Evolutionary conservation across 768 basidiomycete genomes (phyloP), one percentile per base, ranked within the genome.

Genomic region (Rhodocollybia butyracea): DNA sequence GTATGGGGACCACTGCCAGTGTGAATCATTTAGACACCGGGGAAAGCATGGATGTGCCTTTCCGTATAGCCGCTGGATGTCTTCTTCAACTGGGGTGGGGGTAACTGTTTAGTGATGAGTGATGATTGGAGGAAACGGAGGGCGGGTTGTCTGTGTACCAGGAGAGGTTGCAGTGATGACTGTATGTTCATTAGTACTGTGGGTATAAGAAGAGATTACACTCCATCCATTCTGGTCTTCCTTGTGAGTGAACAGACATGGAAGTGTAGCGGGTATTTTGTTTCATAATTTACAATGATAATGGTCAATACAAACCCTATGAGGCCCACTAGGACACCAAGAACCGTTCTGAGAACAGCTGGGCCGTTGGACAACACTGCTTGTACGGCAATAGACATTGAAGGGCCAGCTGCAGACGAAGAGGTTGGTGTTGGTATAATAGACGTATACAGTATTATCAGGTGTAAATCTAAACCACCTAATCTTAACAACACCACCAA

Each of bases 41-140:
- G 13, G 39, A 43, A 4, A n/a, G n/a, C n/a, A 53, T 40, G 0
- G 39, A 41, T 27, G 12, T 53, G 26, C 26, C 26, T 19, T 40
- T 31, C 27, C 32, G 40, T 10, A 53, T 7, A 30, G 48, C 48
- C 2, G 48, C 34, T 10, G 34, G 48, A 12, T 24, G 15, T 53
- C 41, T 10, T 40, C 39, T 26, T 41, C 40, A 19, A n/a, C 17
- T 11, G 51, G 40, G 3, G 51, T 38, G 42, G n/a, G 17, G 51
- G 51, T 15, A 53, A 22, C 19, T 53, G 24, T 43, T 53, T 53
- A 21, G 51, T 43, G 39, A 21, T 53, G 34, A 53, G 27, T 10
- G n/a, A n/a, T n/a, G n/a, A n/a, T n/a, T n/a, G 39, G 38, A 53
- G 51, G 39, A 42, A 53, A 40, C 3, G 27, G 3, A 15, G 22